Conservation (phyloP, 805 yeast species). For the Wickerhamomyces sydowiorum region DNA sequence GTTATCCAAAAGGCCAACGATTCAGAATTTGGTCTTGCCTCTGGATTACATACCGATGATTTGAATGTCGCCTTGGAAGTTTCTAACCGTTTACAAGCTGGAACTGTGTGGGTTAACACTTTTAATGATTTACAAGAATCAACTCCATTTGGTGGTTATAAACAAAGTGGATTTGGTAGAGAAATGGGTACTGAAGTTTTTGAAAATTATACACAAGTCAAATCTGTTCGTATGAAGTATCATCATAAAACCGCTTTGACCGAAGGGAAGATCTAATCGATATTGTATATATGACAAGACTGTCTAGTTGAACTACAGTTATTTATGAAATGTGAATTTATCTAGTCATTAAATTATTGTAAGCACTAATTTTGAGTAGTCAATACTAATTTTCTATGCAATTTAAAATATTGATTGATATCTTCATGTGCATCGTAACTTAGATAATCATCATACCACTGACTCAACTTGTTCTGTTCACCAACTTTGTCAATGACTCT, state of each 20-base stretch:
- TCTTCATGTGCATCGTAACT: not conserved
- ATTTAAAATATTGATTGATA: not conserved
- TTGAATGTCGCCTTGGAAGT: conserved; percentile 56
- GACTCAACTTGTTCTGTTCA: not conserved
- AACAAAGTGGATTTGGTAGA: conserved; percentile 75
- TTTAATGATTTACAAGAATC: conserved; percentile 58
- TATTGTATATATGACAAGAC: not conserved
- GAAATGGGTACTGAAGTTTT: conserved; percentile 76
- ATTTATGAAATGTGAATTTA: too few relatives aligned
- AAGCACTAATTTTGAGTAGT: too few relatives aligned
- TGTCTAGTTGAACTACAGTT: not conserved
- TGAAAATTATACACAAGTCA: conserved; percentile 62
- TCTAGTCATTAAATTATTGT: too few relatives aligned
- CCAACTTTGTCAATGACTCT: not conserved
- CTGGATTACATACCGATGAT: conserved; percentile 61
- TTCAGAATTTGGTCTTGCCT: conserved; percentile 35
- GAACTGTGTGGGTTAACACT: conserved; percentile 65
- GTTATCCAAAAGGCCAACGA: conserved; percentile 35
- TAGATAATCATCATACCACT: conserved; percentile 2
- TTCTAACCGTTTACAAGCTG: conserved; percentile 59
- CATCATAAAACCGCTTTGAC: not conserved
- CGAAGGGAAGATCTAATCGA: not conserved
- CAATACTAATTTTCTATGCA: not conserved
- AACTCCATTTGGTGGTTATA: conserved; percentile 80
- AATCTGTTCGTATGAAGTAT: conserved; percentile 56